Evolutionary conservation across 257 asterid genomes (phyloP).

Genomic region (Rhazya stricta): DNA sequence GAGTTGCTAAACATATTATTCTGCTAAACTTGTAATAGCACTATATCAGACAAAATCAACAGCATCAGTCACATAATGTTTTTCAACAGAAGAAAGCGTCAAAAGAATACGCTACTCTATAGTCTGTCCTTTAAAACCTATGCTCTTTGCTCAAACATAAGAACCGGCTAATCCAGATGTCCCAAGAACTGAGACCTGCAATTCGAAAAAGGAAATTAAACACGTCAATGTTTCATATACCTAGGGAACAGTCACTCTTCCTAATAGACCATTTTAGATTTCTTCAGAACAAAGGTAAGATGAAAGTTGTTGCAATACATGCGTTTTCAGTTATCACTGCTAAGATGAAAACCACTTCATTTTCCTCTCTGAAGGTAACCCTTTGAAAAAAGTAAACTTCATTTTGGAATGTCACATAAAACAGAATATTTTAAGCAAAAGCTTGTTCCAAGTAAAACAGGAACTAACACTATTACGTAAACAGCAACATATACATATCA

Average conservation of each 20-base stretch:
- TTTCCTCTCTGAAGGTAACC: not conserved
- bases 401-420: not conserved
- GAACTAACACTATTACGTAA: not conserved
- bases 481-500: no score
- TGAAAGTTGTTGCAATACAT: not conserved
- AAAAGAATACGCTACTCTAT: not conserved
- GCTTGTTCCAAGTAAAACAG: not conserved
- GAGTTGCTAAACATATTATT: constrained; percentile 7
- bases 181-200: constrained; percentile 91
- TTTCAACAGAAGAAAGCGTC: not conserved
- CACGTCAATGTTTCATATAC: not conserved
- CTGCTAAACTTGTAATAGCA: constrained; percentile 2
- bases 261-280: not conserved
- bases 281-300: not conserved
- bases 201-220: constrained; percentile 6
- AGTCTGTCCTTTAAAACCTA: constrained; percentile 25
- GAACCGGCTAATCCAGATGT: constrained; percentile 98
- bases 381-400: not conserved
- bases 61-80: constrained; percentile 13
- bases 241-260: not conserved
- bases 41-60: constrained; percentile 16
- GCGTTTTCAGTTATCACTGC: not conserved
- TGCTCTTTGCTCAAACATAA: constrained; percentile 89
- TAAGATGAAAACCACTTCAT: not conserved
- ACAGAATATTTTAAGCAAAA: not conserved